Conservation (phyloP, 1,139 yeast species). For the Pichia sp. region DNA sequence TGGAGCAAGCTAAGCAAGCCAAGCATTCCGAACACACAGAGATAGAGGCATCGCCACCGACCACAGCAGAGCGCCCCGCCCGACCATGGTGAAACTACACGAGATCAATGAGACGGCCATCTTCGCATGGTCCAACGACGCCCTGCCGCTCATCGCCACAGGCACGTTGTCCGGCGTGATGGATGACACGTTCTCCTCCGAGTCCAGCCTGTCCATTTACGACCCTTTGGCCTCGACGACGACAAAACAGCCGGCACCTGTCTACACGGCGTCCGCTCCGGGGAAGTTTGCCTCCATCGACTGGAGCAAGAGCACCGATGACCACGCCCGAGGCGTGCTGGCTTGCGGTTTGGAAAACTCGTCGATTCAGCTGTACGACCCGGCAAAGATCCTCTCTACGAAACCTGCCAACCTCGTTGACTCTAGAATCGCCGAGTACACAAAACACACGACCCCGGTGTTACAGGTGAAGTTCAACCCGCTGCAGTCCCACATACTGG, state of each 20-base stretch:
- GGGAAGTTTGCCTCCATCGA: slow-evolving; percentile 74
- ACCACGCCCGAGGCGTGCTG: slow-evolving; percentile 54
- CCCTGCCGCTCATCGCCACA: slow-evolving; percentile 72
- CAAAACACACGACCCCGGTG: slow-evolving; percentile 68
- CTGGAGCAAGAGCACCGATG: slow-evolving; percentile 63
- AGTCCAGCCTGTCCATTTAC: slow-evolving; percentile 76
- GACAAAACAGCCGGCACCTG: slow-evolving; percentile 45
- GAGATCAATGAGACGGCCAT: slow-evolving; percentile 86
- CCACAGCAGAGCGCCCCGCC: not conserved
- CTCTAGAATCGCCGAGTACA: slow-evolving; percentile 47
- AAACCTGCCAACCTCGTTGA: slow-evolving; percentile 33
- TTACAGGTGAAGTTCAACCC: slow-evolving; percentile 77
- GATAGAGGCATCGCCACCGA: too few species aligned
- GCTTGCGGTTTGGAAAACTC: slow-evolving; percentile 94
- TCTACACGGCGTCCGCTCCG: slow-evolving; percentile 50
- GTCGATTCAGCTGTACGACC: slow-evolving; percentile 71
- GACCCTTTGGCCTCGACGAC: slow-evolving; percentile 46
- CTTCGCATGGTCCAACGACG: slow-evolving; percentile 88
- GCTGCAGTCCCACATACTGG: slow-evolving; percentile 65
- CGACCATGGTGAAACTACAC: slow-evolving; percentile 70
- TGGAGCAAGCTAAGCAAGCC: too few species aligned
- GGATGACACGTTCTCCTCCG: slow-evolving; percentile 79
- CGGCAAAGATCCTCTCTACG: slow-evolving; percentile 39
- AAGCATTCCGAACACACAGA: too few species aligned
- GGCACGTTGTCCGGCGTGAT: slow-evolving; percentile 96